Evolutionary conservation across 202 grass and related monocot species (phyloP).

Genomic region (Schoenoplectus tabernaemontani): DNA sequence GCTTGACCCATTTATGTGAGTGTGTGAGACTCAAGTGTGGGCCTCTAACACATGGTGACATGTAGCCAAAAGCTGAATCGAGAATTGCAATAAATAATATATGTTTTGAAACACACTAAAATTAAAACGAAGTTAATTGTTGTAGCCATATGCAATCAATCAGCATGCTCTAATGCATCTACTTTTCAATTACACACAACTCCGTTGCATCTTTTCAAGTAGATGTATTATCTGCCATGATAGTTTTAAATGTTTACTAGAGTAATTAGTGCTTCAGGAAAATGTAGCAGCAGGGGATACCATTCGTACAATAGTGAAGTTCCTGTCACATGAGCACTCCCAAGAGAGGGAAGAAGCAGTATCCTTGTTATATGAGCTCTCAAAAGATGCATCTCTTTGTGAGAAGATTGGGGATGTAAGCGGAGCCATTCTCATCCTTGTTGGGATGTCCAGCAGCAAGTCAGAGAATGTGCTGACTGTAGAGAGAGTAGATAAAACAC

Average conservation of each 20-base stretch:
- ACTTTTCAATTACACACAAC: not conserved
- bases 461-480: slow-evolving; percentile 53
- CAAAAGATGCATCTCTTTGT: slow-evolving; percentile 57
- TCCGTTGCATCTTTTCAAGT: not conserved
- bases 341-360: slow-evolving; percentile 72
- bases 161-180: not conserved
- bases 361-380: slow-evolving; percentile 77
- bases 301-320: slow-evolving; percentile 91
- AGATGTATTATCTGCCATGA: not conserved
- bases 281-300: slow-evolving; percentile 72
- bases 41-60: not conserved
- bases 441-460: slow-evolving; percentile 82
- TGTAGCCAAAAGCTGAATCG: not conserved
- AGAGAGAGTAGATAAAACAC: slow-evolving; percentile 66
- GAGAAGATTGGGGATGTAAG: slow-evolving; percentile 76
- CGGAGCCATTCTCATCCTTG: slow-evolving; percentile 88
- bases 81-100: not conserved
- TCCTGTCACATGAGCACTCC: slow-evolving; percentile 59
- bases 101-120: not conserved
- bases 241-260: not conserved
- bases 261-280: slow-evolving; percentile 36
- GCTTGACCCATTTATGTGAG: not conserved
- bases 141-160: not conserved
- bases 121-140: not conserved
- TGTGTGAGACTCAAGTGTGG: not conserved